These are phyloP conservation scores for Mrakia gelida DNA, from an alignment of 768 basidiomycete species.

Conservation along the genomic window DNA sequence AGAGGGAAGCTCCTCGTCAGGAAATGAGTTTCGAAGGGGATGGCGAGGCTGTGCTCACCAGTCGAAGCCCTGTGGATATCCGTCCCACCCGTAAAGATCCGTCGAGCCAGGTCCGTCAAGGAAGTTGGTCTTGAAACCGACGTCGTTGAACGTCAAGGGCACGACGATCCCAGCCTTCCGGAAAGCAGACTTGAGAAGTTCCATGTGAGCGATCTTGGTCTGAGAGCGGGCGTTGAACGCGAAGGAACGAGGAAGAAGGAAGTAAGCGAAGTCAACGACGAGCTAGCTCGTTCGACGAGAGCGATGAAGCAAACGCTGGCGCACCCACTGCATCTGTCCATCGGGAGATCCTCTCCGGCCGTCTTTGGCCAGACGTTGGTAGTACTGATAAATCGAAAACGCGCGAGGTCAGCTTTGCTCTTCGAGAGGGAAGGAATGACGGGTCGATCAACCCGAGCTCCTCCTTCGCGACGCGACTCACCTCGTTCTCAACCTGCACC, in stretches of 20 bases:
- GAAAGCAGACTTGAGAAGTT: constrained; percentile 57
- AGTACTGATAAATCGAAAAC: constrained; percentile 57
- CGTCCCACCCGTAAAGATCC: constrained; percentile 69
- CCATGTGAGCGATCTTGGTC: constrained; percentile 50
- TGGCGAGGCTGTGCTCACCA: constrained; percentile 51
- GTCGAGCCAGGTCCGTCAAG: constrained; percentile 62
- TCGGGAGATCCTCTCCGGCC: constrained; percentile 49
- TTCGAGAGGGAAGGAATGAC: not conserved
- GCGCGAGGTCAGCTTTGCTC: constrained; percentile 43
- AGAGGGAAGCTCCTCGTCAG: no score
- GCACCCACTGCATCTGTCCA: constrained; percentile 47
- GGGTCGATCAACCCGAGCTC: no score
- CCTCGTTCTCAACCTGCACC: constrained; percentile 35
- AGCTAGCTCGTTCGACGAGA: not conserved
- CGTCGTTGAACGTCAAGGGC: constrained; percentile 71
- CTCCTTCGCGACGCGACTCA: not conserved
- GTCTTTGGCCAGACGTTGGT: constrained; percentile 62
- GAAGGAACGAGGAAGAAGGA: not conserved
- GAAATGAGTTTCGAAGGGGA: not conserved
- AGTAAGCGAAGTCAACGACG: not conserved
- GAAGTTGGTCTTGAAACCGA: constrained; percentile 56
- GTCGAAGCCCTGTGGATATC: constrained; percentile 74
- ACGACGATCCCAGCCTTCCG: constrained; percentile 60
- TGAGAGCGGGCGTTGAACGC: not conserved
- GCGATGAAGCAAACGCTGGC: not conserved